Percentiles rank a stretch among this genome's conserved stretches.
Conservation (phyloP, 805 yeast species). For the Metschnikowia sp. region DNA sequence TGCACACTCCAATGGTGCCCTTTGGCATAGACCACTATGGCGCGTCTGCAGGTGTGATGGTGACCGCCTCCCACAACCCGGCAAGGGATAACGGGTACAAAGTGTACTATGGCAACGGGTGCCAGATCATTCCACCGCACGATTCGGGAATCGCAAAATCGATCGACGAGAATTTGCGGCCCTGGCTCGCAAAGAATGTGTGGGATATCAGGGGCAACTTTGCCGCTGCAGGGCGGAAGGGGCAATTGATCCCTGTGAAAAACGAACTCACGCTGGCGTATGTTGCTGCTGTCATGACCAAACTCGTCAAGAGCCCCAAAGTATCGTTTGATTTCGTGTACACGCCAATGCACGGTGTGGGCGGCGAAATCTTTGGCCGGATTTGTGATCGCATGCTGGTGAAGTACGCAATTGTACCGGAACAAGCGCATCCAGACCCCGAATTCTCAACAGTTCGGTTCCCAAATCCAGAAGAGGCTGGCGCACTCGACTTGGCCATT, state of each 20-base stretch:
- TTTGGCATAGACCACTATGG: slow-evolving; percentile 63
- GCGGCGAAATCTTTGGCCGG: slow-evolving; percentile 54
- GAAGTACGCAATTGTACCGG: slow-evolving; percentile 44
- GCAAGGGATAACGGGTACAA: slow-evolving; percentile 89
- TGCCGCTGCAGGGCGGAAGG: slow-evolving; percentile 17
- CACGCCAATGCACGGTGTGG: slow-evolving; percentile 97
- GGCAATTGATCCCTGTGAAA: slow-evolving; percentile 39
- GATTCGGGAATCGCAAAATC: slow-evolving; percentile 66
- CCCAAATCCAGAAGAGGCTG: slow-evolving; percentile 95
- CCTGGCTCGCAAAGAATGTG: slow-evolving; percentile 47
- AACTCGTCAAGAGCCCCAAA: slow-evolving; percentile 29
- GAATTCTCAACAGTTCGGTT: slow-evolving; percentile 79
- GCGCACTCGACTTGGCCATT: slow-evolving; percentile 78
- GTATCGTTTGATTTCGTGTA: slow-evolving; percentile 57
- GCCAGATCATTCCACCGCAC: slow-evolving; percentile 93
- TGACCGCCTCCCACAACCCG: slow-evolving; percentile 87
- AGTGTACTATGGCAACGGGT: slow-evolving; percentile 90
- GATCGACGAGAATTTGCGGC: slow-evolving; percentile 59
- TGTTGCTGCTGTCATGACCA: slow-evolving; percentile 20
- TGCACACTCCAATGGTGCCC: slow-evolving; percentile 92
- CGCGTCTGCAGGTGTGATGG: slow-evolving; percentile 86
- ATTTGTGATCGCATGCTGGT: slow-evolving; percentile 38
- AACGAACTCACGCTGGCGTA: slow-evolving; percentile 44
- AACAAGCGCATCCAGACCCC: slow-evolving; percentile 79
- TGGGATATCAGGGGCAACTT: slow-evolving; percentile 45